Evolutionary conservation across 176 grass and related monocot species (phyloP).

Genomic region (Urochloa ruziziensis): DNA sequence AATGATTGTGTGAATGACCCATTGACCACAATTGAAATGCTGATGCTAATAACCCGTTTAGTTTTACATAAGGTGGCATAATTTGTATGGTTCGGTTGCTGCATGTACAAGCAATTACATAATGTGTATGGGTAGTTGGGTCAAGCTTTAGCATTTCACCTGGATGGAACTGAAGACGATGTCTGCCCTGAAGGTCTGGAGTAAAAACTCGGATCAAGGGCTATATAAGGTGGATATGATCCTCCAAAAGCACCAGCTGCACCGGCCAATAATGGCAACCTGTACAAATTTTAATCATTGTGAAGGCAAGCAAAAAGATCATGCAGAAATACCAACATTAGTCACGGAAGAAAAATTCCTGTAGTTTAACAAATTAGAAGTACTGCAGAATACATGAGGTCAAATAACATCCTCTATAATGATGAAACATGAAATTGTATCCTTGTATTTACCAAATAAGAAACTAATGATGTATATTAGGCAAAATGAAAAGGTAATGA

Average conservation of each 20-base stretch:
- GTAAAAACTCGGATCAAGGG: slow-evolving; percentile 80
- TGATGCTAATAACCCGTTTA: background rate
- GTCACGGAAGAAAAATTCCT: background rate
- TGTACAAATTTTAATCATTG: slow-evolving; percentile 33
- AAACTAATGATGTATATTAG: background rate
- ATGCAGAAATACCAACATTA: slow-evolving; percentile 5
- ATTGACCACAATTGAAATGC: background rate
- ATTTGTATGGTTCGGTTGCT: background rate
- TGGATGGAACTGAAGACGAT: slow-evolving; percentile 54
- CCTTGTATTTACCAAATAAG: background rate
- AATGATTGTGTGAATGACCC: background rate
- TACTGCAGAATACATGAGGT: background rate
- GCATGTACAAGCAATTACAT: background rate
- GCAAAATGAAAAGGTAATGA: background rate
- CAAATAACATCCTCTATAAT: background rate
- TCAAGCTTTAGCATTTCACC: slow-evolving; percentile 28
- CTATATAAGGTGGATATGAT: slow-evolving; percentile 83
- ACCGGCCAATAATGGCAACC: slow-evolving; percentile 81
- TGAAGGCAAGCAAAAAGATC: background rate
- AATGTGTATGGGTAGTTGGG: background rate
- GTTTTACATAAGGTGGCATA: background rate
- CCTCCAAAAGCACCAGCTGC: slow-evolving; percentile 63
- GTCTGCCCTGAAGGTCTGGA: slow-evolving; percentile 61
- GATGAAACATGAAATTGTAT: background rate
- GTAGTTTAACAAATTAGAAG: background rate